Evolutionary conservation across 176 grass and related monocot genomes (phyloP).

Genomic region (Ensete glaucum): DNA sequence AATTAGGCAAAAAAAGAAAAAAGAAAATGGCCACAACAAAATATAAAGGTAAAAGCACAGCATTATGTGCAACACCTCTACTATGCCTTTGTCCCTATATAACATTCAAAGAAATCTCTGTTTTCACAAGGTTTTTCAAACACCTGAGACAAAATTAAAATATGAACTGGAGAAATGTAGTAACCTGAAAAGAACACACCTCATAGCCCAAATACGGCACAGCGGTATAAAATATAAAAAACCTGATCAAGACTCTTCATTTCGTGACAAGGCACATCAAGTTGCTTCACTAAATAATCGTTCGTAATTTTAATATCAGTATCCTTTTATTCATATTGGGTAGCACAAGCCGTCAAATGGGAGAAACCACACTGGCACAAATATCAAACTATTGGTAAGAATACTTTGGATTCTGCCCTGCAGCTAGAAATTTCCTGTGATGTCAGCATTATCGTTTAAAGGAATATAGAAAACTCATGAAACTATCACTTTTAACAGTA

Average conservation of each 20-base stretch:
- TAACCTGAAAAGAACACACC: background rate
- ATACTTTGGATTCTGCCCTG: background rate
- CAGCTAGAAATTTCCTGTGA: too few species aligned
- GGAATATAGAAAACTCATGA: background rate
- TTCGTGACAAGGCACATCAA: too few species aligned
- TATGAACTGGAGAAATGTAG: too few species aligned
- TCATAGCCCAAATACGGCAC: background rate
- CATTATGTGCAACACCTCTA: too few species aligned
- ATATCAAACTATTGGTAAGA: background rate
- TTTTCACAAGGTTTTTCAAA: too few species aligned
- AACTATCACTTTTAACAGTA: background rate
- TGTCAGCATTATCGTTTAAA: background rate
- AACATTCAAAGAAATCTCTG: too few species aligned
- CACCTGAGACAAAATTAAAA: too few species aligned
- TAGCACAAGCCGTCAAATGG: background rate
- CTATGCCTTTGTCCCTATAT: too few species aligned
- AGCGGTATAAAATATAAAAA: constrained; percentile 11
- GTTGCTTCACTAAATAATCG: background rate
- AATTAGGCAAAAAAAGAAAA: too few species aligned
- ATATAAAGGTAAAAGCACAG: too few species aligned
- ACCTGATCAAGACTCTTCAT: too few species aligned
- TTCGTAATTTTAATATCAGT: background rate
- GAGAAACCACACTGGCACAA: background rate
- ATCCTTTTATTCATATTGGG: background rate
- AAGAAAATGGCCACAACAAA: too few species aligned